phyloP scores from a whole-genome alignment of 2,329 filamentous ascomycete genomes.

The Ciborinia camelliae region DNA sequence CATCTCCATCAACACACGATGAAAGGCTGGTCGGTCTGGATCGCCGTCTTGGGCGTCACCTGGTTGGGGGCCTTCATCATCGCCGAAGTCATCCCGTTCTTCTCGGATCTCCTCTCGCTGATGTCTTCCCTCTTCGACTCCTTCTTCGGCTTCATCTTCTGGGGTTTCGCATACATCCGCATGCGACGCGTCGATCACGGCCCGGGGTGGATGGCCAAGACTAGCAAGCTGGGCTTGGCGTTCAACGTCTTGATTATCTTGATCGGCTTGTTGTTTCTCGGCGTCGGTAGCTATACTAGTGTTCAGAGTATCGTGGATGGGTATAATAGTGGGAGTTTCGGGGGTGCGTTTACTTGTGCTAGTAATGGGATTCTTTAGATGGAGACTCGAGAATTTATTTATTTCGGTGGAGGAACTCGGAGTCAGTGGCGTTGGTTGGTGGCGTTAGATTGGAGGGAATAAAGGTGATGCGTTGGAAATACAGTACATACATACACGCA shows the following conservation, averaged over 20 bases:
- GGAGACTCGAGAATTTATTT: not conserved
- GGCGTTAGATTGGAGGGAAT: too few species aligned
- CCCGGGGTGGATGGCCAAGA: conserved; percentile 39
- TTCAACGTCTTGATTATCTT: conserved; percentile 72
- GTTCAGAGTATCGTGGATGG: conserved; percentile 72
- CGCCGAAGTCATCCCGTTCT: conserved; percentile 90
- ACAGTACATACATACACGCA: too few species aligned
- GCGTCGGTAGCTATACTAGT: conserved; percentile 75
- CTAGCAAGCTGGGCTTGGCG: conserved; percentile 44
- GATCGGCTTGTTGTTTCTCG: conserved; percentile 77
- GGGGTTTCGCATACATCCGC: conserved; percentile 75
- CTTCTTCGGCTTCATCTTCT: conserved; percentile 95
- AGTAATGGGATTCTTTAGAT: conserved; percentile 56
- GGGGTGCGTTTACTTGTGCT: conserved; percentile 71
- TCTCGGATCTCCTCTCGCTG: conserved; percentile 66
- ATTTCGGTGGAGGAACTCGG: too few species aligned
- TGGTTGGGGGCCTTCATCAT: conserved; percentile 94
- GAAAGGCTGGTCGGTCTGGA: conserved; percentile 77
- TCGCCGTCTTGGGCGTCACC: conserved; percentile 65
- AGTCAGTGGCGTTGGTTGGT: too few species aligned
- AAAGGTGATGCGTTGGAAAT: too few species aligned
- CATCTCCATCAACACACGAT: conserved; percentile 81
- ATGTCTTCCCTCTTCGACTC: conserved; percentile 91
- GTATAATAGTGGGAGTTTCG: conserved; percentile 62
- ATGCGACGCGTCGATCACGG: conserved; percentile 67